Evolutionary conservation across 345 rosid species (phyloP).

Genomic region (Hevea brasiliensis): DNA sequence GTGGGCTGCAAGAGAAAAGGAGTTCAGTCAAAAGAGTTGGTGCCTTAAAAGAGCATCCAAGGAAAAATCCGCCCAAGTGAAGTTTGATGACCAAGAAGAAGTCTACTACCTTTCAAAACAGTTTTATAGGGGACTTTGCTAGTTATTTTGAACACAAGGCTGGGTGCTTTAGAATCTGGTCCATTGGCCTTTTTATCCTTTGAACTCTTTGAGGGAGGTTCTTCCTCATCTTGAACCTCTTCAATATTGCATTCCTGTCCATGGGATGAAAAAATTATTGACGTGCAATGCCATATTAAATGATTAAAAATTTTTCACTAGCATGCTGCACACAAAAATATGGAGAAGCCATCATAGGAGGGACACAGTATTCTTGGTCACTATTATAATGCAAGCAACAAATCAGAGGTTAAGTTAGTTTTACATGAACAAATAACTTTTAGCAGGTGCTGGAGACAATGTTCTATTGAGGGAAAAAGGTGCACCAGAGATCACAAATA

Average conservation of each 20-base stretch:
- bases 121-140: constrained; percentile 91
- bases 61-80: background rate
- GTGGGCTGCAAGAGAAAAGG: constrained; percentile 64
- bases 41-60: background rate
- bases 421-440: too few species aligned
- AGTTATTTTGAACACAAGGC: constrained; percentile 74
- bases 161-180: constrained; percentile 59
- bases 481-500: too few species aligned
- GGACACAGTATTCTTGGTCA: too few species aligned
- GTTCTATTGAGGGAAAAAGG: too few species aligned
- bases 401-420: too few species aligned
- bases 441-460: too few species aligned
- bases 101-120: constrained; percentile 69
- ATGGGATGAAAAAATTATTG: background rate
- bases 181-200: constrained; percentile 89
- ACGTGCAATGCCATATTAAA: constrained; percentile 11
- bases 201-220: constrained; percentile 65
- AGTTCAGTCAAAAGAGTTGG: background rate
- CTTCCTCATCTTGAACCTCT: constrained; percentile 78
- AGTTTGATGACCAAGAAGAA: background rate
- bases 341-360: background rate
- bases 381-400: too few species aligned
- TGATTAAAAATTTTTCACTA: background rate
- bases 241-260: constrained; percentile 85
- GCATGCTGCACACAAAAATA: background rate